Conservation (phyloP, 176 grass and related monocot genomes). For the Oryza longistaminata region DNA sequence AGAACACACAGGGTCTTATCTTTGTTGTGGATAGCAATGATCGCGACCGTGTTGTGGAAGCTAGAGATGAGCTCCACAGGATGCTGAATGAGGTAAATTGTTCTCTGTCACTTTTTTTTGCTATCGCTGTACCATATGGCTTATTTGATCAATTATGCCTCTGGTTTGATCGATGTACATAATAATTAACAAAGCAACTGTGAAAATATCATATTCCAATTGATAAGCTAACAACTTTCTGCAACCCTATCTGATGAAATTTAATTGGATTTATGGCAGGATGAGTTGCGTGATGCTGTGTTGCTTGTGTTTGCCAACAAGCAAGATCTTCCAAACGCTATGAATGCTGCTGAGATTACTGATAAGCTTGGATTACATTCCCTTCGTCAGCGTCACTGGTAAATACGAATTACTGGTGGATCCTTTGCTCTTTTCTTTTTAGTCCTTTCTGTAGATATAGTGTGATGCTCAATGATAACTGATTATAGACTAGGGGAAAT, state of each 20-base stretch:
- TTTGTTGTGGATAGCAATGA: constrained; percentile 49
- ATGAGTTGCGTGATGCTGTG: constrained; percentile 50
- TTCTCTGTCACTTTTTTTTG: not conserved
- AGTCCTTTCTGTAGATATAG: not conserved
- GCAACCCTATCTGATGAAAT: not conserved
- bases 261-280: constrained; percentile 22
- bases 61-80: constrained; percentile 51
- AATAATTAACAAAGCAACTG: not conserved
- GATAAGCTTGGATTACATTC: constrained; percentile 45
- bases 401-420: not conserved
- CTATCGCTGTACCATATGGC: not conserved
- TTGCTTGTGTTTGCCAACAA: constrained; percentile 54
- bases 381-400: constrained; percentile 50
- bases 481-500: not conserved
- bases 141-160: not conserved
- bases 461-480: not conserved
- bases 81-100: constrained; percentile 39
- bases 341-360: constrained; percentile 54
- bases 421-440: not conserved
- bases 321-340: constrained; percentile 55
- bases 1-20: constrained; percentile 54
- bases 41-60: constrained; percentile 45
- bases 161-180: not conserved
- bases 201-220: not conserved
- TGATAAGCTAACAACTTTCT: not conserved